These are phyloP conservation scores for Phytophthora lateralis DNA, from an alignment of 352 stramenopile genomes.

Conservation along the genomic window DNA sequence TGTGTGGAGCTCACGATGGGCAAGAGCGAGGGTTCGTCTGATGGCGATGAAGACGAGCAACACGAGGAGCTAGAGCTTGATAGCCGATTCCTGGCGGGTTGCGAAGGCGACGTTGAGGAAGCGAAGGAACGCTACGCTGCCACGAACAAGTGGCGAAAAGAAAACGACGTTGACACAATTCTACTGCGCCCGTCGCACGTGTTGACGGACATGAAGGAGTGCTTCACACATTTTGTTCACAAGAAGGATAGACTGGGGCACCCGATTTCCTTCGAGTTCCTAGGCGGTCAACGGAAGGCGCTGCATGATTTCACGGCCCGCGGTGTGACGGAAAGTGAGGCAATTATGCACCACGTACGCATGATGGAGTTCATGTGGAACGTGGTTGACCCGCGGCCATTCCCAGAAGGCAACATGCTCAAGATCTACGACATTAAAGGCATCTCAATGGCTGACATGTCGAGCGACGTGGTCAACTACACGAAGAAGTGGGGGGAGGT, in stretches of 20 bases:
- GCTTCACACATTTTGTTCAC: constrained; percentile 64
- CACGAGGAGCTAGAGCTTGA: constrained; percentile 55
- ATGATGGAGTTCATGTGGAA: constrained; percentile 79
- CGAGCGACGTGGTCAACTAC: constrained; percentile 71
- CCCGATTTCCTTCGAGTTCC: constrained; percentile 59
- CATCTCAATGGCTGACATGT: constrained; percentile 76
- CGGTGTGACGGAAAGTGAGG: constrained; percentile 65
- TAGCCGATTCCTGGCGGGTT: constrained; percentile 67
- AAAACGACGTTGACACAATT: constrained; percentile 74
- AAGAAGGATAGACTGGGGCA: constrained; percentile 71
- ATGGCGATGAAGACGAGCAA: constrained; percentile 30
- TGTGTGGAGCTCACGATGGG: constrained; percentile 50
- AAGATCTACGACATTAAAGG: constrained; percentile 81
- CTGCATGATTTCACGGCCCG: constrained; percentile 58
- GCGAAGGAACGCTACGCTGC: constrained; percentile 64
- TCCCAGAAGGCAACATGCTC: constrained; percentile 65
- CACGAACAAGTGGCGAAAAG: constrained; percentile 71
- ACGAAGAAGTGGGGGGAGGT: constrained; percentile 69
- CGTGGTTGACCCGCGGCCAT: constrained; percentile 64
- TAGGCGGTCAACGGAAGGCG: constrained; percentile 64
- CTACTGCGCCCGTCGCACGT: constrained; percentile 57
- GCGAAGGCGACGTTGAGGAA: constrained; percentile 71
- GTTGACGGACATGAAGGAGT: constrained; percentile 70
- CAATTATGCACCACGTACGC: constrained; percentile 65
- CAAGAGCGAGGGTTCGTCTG: constrained; percentile 44